Conservation (phyloP, 2,329 filamentous ascomycete species). For the Helotiales sp. region DNA sequence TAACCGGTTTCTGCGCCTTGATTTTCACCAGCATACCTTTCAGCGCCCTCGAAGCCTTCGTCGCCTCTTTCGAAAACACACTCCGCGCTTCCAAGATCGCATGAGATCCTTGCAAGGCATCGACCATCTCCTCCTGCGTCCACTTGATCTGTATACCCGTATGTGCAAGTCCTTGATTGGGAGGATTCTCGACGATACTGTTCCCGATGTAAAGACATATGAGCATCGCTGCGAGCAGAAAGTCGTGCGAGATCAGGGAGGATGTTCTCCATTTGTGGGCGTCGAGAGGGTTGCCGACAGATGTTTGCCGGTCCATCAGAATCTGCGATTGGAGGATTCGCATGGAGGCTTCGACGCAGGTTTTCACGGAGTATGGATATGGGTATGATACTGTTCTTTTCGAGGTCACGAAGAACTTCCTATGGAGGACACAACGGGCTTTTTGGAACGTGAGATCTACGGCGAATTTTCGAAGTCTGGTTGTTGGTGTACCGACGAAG, state of each 20-base stretch:
- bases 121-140: constrained; percentile 31
- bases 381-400: constrained; percentile 47
- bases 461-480: constrained; percentile 55
- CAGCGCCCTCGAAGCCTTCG: constrained; percentile 31
- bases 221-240: constrained; percentile 37
- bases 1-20: background rate
- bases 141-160: constrained; percentile 26
- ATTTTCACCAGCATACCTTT: constrained; percentile 30
- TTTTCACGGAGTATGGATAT: constrained; percentile 54
- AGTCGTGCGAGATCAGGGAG: constrained; percentile 34
- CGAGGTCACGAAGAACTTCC: constrained; percentile 46
- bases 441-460: constrained; percentile 35
- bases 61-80: constrained; percentile 29
- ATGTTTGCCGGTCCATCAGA: constrained; percentile 26
- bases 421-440: constrained; percentile 35
- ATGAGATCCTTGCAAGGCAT: constrained; percentile 28
- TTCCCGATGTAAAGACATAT: constrained; percentile 37
- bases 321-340: constrained; percentile 54
- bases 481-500: constrained; percentile 51
- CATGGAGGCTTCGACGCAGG: constrained; percentile 57
- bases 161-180: constrained; percentile 2
- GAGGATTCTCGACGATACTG: constrained; percentile 14
- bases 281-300: constrained; percentile 16
- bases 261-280: constrained; percentile 32
- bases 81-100: constrained; percentile 32